These are phyloP conservation scores for Protomyces pachydermus DNA, from an alignment of 1,139 yeast species.

Conservation along the genomic window DNA sequence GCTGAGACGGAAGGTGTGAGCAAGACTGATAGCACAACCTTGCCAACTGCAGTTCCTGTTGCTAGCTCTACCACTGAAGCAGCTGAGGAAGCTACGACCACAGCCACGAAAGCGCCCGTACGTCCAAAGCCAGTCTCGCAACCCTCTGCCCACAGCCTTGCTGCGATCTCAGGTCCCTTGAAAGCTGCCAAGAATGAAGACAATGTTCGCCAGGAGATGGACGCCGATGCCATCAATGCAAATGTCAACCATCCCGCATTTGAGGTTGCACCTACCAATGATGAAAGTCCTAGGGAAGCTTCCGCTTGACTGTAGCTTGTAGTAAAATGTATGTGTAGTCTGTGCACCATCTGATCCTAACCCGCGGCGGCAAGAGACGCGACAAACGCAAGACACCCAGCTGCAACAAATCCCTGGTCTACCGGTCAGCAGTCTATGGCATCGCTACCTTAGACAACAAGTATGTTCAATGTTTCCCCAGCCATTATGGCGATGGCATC, in stretches of 20 bases:
- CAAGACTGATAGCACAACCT: no score
- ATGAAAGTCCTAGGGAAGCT: no score
- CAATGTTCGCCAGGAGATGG: neutral
- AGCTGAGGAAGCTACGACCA: neutral
- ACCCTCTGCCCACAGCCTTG: neutral
- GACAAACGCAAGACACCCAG: no score
- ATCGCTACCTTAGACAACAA: neutral
- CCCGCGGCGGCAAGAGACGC: no score
- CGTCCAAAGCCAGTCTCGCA: neutral
- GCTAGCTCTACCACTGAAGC: neutral
- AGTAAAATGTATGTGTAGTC: no score
- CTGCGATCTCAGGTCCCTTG: constrained; percentile 14
- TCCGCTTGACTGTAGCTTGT: no score
- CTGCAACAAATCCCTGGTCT: no score
- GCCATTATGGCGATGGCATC: constrained; percentile 36
- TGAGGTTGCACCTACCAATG: neutral
- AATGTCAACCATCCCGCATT: constrained; percentile 7
- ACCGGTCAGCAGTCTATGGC: neutral
- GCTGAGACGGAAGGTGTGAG: no score
- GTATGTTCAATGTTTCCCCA: constrained; percentile 23
- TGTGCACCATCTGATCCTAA: no score
- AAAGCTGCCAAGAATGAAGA: constrained; percentile 12
- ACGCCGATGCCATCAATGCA: neutral
- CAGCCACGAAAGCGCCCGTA: neutral
- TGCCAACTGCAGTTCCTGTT: neutral